These are phyloP conservation scores for Nothophoma quercina DNA, from an alignment of 2,329 filamentous ascomycete species.

Conservation along the genomic window DNA sequence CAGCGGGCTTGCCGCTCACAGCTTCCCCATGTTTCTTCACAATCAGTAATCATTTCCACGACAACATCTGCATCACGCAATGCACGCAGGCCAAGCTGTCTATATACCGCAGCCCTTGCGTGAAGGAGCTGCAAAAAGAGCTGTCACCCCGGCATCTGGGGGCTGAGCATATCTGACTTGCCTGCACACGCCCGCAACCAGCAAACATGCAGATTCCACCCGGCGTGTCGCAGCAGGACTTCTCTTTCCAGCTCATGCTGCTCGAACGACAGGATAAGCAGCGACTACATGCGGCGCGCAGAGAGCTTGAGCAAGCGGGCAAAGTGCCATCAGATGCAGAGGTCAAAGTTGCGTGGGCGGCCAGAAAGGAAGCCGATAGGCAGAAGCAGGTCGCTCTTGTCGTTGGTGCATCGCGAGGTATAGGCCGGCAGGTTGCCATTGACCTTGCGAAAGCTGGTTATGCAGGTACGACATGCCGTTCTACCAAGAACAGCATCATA, in stretches of 20 bases:
- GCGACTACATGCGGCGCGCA: neutral
- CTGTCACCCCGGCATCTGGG: neutral
- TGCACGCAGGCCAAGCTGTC: neutral
- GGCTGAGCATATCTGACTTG: neutral
- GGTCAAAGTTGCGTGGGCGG: constrained; percentile 6
- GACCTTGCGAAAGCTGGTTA: constrained; percentile 77
- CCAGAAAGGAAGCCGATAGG: neutral
- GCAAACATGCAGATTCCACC: neutral
- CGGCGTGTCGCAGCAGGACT: constrained; percentile 1
- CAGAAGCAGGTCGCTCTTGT: constrained; percentile 69
- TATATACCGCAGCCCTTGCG: neutral
- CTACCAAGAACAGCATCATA: neutral
- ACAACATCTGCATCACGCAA: neutral
- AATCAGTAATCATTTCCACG: constrained; percentile 23
- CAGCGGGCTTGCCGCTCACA: constrained; percentile 3
- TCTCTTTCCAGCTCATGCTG: neutral
- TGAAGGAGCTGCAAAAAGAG: neutral
- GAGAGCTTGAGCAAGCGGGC: constrained; percentile 2
- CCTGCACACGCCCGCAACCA: neutral
- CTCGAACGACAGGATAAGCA: neutral
- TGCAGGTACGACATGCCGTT: constrained; percentile 60
- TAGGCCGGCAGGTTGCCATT: constrained; percentile 81
- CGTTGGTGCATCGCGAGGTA: constrained; percentile 79
- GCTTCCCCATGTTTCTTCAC: neutral
- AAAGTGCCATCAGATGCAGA: neutral